Evolutionary conservation across 1,284 basidiomycete genomes (phyloP).

Genomic region (Chalciporus sp.): DNA sequence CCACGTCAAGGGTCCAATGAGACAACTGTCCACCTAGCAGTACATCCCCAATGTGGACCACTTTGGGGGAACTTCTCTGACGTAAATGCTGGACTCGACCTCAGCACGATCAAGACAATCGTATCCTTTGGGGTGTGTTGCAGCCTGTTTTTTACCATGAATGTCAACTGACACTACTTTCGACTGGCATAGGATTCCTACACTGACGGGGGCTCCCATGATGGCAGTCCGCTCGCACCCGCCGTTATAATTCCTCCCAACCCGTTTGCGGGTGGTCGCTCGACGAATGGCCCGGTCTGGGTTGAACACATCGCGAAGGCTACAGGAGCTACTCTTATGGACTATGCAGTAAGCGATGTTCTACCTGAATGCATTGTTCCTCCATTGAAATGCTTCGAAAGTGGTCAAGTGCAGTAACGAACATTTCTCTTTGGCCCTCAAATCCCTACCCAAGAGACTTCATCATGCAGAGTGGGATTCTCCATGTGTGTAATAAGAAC

Average conservation of each 20-base stretch:
- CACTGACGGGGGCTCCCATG: slow-evolving; percentile 38
- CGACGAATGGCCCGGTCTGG: slow-evolving; percentile 40
- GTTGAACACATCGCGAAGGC: slow-evolving; percentile 32
- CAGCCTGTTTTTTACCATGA: neutral
- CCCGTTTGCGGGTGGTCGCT: slow-evolving; percentile 38
- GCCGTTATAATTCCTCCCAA: slow-evolving; percentile 34
- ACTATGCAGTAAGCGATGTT: slow-evolving; percentile 27
- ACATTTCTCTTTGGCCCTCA: slow-evolving; percentile 38
- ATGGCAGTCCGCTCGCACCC: slow-evolving; percentile 36
- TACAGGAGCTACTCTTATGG: slow-evolving; percentile 26
- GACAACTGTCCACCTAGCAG: slow-evolving; percentile 41
- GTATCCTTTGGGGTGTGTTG: slow-evolving; percentile 48
- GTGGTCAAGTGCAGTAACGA: slow-evolving; percentile 40
- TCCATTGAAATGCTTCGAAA: slow-evolving; percentile 10
- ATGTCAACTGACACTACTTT: neutral
- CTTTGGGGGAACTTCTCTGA: slow-evolving; percentile 41
- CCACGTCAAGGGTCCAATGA: slow-evolving; percentile 21
- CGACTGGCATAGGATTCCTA: slow-evolving; percentile 31
- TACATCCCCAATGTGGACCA: slow-evolving; percentile 44
- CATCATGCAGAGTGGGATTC: slow-evolving; percentile 34
- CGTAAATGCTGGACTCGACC: slow-evolving; percentile 45
- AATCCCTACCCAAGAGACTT: slow-evolving; percentile 39
- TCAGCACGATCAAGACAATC: slow-evolving; percentile 42
- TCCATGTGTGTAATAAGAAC: neutral
- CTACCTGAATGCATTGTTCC: neutral